A percentile compares a stretch with the other conserved stretches of the same genome.
phyloP scores from a whole-genome alignment of 164 flowering plant species.

The Protea cynaroides region DNA sequence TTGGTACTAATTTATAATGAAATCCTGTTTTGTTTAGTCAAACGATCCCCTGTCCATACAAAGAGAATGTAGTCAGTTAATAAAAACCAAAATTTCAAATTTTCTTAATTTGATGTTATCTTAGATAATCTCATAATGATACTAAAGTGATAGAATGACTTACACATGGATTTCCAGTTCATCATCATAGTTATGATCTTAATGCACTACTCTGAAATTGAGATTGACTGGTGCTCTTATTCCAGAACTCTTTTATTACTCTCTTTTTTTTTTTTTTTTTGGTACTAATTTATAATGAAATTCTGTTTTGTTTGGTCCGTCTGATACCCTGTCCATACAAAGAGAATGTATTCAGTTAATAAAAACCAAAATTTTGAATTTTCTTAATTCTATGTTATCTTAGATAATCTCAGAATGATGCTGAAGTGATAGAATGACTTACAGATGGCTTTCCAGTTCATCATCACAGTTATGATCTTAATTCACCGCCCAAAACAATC shows the following conservation, averaged over 20 bases:
- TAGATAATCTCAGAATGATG: neutral
- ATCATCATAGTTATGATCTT: constrained; percentile 18
- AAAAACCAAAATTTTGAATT: too few species aligned
- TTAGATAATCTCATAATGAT: neutral
- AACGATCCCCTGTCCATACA: too few species aligned
- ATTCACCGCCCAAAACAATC: constrained; percentile 12
- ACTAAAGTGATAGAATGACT: neutral
- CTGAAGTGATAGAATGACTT: neutral
- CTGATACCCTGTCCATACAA: too few species aligned
- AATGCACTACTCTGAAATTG: constrained; percentile 14
- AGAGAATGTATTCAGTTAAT: too few species aligned
- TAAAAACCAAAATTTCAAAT: too few species aligned
- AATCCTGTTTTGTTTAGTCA: neutral
- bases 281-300: too few species aligned
- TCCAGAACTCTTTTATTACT: neutral
- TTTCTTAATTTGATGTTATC: too few species aligned
- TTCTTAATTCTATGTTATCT: too few species aligned
- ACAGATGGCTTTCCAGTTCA: constrained; percentile 25
- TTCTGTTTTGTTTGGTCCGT: neutral
- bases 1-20: neutral
- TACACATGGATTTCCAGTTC: constrained; percentile 25
- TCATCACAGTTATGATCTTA: constrained; percentile 19
- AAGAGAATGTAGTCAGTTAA: too few species aligned
- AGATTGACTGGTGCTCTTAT: too few species aligned
- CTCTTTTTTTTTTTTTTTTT: too few species aligned